Base-by-base conservation (phyloP, 176 grass and related monocot genomes). In the Avena sativa region DNA sequence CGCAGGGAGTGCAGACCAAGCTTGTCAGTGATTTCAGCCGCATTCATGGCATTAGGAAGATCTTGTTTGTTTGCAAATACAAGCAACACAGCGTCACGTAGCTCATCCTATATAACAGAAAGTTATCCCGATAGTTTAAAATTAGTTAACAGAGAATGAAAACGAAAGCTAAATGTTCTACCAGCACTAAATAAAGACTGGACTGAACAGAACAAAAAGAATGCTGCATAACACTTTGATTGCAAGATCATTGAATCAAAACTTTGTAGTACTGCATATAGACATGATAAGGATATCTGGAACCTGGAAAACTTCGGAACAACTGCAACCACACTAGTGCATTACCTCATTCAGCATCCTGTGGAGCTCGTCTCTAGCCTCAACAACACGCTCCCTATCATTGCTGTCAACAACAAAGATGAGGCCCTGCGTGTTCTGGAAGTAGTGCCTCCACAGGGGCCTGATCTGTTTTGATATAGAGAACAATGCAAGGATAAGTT, bases 51-150 rank as follows among this genome's bases (percentile, higher is more conserved):
- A 91, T 96, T 96, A 50, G 94, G 94, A 84, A 96, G 91, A 88
- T 96, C 94, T 88, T 96, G 94, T 84, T 96, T 96, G 89, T 96
- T 96, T 77, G 94, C 94, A 84, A 96, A 96, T 70, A 96, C 94
- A 81, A 96, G 89, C 79, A 96, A 70, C 74, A 96, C 91, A 76
- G 94, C 94, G 62, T 96, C 94, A 86, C 94, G 94, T 59, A 96
- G 74, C 87, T 96, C 94, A 85, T 96, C 91, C 94, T 96, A 72
- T 60, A 86, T 51, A 10, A 91, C 44, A 52, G 71, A 87, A 82
- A 77, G 0, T 74, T 38, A 36, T 11, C 17, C 8, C 7, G 0
- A 53, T 74, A 66, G 16, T 91, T 59, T 60, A 25, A 25, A 58
- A 68, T 84, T 81, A 62, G 30, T 7, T 32, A 20, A 49, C 26